Evolutionary conservation across 306 rosid genomes (phyloP).

Genomic region (Gillenia trifoliata): DNA sequence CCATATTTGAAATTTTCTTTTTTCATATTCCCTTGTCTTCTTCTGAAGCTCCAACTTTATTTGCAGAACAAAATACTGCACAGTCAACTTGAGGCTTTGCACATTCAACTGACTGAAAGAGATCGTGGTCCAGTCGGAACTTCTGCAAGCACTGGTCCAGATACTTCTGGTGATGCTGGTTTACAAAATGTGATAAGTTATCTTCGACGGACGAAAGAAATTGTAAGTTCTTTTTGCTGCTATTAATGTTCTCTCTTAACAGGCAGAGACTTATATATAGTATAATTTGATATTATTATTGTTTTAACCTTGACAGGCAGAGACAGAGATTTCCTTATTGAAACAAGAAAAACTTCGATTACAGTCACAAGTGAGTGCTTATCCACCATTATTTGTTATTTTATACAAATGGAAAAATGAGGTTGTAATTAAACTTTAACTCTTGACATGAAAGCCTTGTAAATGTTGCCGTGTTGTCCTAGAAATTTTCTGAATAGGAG

Average conservation of each 20-base stretch:
- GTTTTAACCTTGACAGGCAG: constrained; percentile 57
- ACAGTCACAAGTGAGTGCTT: constrained; percentile 64
- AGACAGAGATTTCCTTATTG: constrained; percentile 77
- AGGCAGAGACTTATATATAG: neutral
- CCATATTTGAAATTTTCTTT: neutral
- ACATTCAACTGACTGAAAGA: constrained; percentile 83
- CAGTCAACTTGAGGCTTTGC: constrained; percentile 81
- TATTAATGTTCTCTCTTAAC: neutral
- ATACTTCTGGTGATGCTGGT: constrained; percentile 46
- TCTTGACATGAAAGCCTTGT: neutral
- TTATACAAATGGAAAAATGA: neutral
- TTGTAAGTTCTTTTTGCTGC: constrained; percentile 44
- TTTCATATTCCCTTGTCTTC: neutral
- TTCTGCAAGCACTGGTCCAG: constrained; percentile 37
- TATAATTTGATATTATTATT: constrained; percentile 6
- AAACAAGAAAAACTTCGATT: constrained; percentile 84
- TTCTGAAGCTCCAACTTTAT: neutral
- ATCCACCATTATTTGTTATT: neutral
- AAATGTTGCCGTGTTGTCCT: neutral
- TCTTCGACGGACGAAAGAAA: constrained; percentile 90
- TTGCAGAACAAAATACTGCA: constrained; percentile 86
- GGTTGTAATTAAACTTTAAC: neutral
- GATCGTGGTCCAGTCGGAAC: constrained; percentile 73
- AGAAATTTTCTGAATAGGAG: neutral
- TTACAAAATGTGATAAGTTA: constrained; percentile 73